Conservation (phyloP, 208 protist species). For the Trypanosoma conorhini region DNA sequence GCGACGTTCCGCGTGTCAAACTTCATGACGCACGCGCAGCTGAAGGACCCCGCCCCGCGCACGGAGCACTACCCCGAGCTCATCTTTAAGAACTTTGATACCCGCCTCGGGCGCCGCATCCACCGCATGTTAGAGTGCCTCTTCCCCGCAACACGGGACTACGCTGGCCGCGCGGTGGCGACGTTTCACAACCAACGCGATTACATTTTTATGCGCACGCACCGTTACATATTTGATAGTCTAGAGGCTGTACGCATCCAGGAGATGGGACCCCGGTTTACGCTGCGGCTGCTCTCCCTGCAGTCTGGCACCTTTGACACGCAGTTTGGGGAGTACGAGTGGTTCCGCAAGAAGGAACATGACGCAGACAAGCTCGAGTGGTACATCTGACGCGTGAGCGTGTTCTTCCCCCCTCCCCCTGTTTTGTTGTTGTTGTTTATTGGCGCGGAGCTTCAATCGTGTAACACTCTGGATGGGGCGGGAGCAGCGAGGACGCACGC, state of each 20-base stretch:
- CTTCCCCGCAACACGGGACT: conserved; percentile 89
- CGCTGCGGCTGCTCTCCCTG: conserved; percentile 85
- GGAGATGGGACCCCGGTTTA: conserved; percentile 94
- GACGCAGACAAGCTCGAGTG: conserved; percentile 89
- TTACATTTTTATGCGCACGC: conserved; percentile 93
- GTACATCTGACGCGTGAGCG: conserved; percentile 61
- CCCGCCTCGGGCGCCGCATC: conserved; percentile 87
- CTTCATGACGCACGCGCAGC: conserved; percentile 75
- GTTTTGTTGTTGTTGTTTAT: conserved; percentile 17
- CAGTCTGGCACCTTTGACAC: conserved; percentile 92
- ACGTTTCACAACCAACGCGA: conserved; percentile 95
- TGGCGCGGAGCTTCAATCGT: conserved; percentile 21
- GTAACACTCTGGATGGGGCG: conserved; percentile 1
- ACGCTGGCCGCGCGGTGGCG: conserved; percentile 86
- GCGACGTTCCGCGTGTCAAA: conserved; percentile 89
- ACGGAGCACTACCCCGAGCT: conserved; percentile 94
- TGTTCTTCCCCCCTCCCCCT: too few relatives aligned
- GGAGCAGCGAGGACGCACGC: not conserved
- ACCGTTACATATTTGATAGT: conserved; percentile 94
- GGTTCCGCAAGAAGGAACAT: conserved; percentile 93
- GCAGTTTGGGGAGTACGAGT: conserved; percentile 95
- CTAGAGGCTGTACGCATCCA: conserved; percentile 87
- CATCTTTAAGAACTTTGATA: conserved; percentile 95
- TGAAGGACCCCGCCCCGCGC: conserved; percentile 77
- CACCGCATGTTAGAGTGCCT: conserved; percentile 85